Conservation (phyloP, 805 yeast species). For the Yarrowia yakushimensis region DNA sequence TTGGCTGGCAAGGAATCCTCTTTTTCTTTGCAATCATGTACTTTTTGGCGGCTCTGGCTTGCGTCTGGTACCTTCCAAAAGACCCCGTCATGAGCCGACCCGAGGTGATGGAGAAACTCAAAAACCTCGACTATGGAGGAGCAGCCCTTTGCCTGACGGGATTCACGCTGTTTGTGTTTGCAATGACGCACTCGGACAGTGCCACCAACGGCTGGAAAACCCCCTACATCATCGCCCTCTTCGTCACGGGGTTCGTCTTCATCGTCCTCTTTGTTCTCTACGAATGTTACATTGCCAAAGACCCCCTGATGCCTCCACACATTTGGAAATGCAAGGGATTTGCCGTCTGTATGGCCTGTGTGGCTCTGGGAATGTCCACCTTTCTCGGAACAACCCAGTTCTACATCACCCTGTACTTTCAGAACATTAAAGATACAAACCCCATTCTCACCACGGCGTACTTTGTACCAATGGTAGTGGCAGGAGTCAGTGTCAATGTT, state of each 20-base stretch:
- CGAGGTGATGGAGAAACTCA: constrained; percentile 34
- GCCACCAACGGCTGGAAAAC: constrained; percentile 47
- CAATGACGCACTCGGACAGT: constrained; percentile 45
- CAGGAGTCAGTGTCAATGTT: constrained; percentile 44
- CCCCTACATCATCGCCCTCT: constrained; percentile 45
- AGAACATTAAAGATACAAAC: constrained; percentile 40
- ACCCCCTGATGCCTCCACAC: constrained; percentile 49
- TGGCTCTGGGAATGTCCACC: constrained; percentile 43
- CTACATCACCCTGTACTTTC: constrained; percentile 46
- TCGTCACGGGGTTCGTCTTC: constrained; percentile 42
- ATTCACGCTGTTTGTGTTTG: constrained; percentile 44
- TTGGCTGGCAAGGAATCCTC: constrained; percentile 46
- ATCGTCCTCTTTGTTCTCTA: constrained; percentile 40
- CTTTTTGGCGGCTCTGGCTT: constrained; percentile 33
- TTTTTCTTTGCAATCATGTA: constrained; percentile 44
- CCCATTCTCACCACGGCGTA: constrained; percentile 46
- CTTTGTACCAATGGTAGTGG: constrained; percentile 44
- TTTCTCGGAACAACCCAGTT: constrained; percentile 44
- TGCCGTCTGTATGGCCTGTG: constrained; percentile 41
- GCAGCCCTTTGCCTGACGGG: constrained; percentile 44
- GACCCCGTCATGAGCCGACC: constrained; percentile 34
- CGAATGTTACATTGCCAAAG: constrained; percentile 41
- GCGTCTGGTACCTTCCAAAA: constrained; percentile 39
- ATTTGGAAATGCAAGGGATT: constrained; percentile 44
- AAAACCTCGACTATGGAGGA: constrained; percentile 44